These are phyloP conservation scores for Rhododendron simsii DNA, from an alignment of 148 eudicot genomes.

Conservation along the genomic window DNA sequence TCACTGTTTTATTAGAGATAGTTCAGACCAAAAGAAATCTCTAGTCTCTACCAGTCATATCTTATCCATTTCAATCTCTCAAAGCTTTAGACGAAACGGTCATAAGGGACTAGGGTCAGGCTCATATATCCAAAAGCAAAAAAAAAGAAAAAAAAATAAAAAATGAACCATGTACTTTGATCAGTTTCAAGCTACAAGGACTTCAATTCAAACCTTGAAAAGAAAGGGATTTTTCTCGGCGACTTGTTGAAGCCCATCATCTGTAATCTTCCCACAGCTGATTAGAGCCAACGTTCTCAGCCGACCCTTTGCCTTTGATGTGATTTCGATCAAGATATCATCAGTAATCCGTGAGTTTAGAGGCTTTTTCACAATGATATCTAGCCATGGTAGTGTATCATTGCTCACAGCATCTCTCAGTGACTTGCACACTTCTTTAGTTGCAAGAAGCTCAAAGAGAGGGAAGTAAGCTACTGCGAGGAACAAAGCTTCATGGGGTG, in stretches of 20 bases:
- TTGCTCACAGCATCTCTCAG: conserved; percentile 44
- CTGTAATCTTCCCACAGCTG: conserved; percentile 51
- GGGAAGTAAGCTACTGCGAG: conserved; percentile 65
- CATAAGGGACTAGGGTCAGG: neutral
- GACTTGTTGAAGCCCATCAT: conserved; percentile 48
- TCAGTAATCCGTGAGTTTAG: conserved; percentile 38
- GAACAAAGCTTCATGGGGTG: conserved; percentile 61
- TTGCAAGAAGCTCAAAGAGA: conserved; percentile 49
- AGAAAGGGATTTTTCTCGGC: conserved; percentile 45
- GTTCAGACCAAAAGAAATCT: neutral
- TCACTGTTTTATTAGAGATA: neutral
- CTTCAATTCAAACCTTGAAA: conserved; percentile 42
- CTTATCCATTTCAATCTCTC: conserved; percentile 1
- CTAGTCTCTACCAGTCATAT: neutral
- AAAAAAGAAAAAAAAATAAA: neutral
- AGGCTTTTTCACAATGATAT: conserved; percentile 45
- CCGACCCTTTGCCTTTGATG: conserved; percentile 54
- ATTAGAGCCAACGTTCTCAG: conserved; percentile 48
- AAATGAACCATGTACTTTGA: neutral
- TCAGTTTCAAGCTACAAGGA: neutral
- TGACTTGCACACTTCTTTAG: conserved; percentile 49
- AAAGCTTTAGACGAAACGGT: neutral
- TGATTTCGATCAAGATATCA: conserved; percentile 32
- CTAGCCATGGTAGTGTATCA: conserved; percentile 66
- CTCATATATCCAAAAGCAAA: neutral